Base-by-base conservation (phyloP, 768 basidiomycete genomes). In the Mycena leptocephala region DNA sequence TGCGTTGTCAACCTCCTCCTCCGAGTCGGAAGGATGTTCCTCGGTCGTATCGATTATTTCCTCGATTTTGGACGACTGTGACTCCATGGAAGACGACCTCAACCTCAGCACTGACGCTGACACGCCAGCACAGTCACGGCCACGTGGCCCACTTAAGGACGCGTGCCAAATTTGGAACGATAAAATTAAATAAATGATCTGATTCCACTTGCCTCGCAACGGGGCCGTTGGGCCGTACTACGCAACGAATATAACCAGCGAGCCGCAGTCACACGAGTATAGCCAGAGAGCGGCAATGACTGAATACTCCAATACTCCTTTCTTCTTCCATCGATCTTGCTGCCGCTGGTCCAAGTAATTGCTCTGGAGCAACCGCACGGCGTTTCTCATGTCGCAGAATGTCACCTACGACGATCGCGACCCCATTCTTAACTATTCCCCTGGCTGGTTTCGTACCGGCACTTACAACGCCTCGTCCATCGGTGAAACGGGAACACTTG, bases 381-480 rank as follows among this genome's bases (percentile, higher is more conserved):
- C 43, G n/a, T 62, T 35, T 28, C 35, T 22, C 4, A 70, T 70
- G 69, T 32, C 63, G 51, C 48, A 41, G 53, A 84, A 84, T 58
- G 32, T 69, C 22, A 79, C 82, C 18, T 81, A 77, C 74, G 82
- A 82, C 70, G 82, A 85, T 67, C 76, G 80, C 56, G 78, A 81
- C 71, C 68, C 79, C 58, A 26, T 70, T 32, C 74, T 85, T 5
- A 35, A 65, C 13, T 84, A 85, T 53, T 73, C 73, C n/a, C 72
- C 78, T 4, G 61, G 48, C 55, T 83, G 82, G 83, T 82, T 80
- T 53, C 43, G 55, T 24, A 39, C 43, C 8, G 84, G 83, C 1
- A 78, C 79, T 8, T 85, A 75, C 75, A 83, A 83, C 65, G 83
- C 84, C 7, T 80, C 77, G 3, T 81, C 76, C n/a, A 77, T 80